Evolutionary conservation across 2,329 filamentous ascomycete species (phyloP).

Genomic region (Epichloe sibirici): DNA sequence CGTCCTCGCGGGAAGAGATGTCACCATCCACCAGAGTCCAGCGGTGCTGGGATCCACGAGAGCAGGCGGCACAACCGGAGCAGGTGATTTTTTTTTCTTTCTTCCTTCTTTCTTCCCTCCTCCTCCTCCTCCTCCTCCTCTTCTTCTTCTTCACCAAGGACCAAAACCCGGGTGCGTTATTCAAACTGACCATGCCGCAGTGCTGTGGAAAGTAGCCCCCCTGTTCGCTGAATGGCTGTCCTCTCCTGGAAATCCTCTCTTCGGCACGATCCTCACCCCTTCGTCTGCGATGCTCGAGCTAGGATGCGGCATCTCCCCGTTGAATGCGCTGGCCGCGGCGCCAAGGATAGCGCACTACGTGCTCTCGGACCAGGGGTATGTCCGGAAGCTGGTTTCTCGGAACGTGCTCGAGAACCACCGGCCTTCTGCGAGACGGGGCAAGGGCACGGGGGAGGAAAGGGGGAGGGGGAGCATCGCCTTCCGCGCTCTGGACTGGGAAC

Average conservation of each 20-base stretch:
- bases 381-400: slow-evolving; percentile 59
- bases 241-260: slow-evolving; percentile 49
- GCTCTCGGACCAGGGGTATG: slow-evolving; percentile 81
- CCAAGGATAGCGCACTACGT: slow-evolving; percentile 53
- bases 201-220: slow-evolving; percentile 87
- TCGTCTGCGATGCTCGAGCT: slow-evolving; percentile 62
- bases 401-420: slow-evolving; percentile 57
- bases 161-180: too few species aligned
- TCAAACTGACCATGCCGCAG: slow-evolving; percentile 26
- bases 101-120: too few species aligned
- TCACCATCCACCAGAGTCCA: slow-evolving; percentile 73
- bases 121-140: neutral
- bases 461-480: slow-evolving; percentile 34
- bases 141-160: neutral
- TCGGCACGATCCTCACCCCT: slow-evolving; percentile 36
- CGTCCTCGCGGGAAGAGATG: slow-evolving; percentile 55
- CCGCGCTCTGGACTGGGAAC: slow-evolving; percentile 72
- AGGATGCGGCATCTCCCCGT: slow-evolving; percentile 74
- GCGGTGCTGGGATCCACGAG: slow-evolving; percentile 67
- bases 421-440: slow-evolving; percentile 15
- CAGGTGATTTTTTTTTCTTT: slow-evolving; percentile 23
- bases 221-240: slow-evolving; percentile 71
- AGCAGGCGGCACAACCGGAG: slow-evolving; percentile 44
- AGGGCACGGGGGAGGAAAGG: slow-evolving; percentile 14
- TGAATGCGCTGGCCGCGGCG: slow-evolving; percentile 60